Evolutionary conservation across 805 yeast species (phyloP).

Genomic region (Kurtzmaniella fragi): DNA sequence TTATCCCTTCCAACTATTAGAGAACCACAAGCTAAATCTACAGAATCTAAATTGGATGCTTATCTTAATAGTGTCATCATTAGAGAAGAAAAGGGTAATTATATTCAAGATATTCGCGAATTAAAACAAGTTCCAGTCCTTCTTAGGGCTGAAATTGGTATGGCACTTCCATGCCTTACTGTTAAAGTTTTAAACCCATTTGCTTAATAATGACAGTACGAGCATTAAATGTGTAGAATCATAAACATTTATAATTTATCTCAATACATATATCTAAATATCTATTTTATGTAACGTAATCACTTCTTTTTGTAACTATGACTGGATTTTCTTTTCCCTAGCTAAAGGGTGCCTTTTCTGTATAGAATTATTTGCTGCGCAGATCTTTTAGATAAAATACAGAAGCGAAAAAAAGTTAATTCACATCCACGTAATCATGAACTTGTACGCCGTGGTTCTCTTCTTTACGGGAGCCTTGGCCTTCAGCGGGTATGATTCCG

Average conservation of each 20-base stretch:
- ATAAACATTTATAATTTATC: no score
- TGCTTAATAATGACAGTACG: constrained; percentile 11
- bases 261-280: not conserved
- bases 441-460: not conserved
- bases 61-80: constrained; percentile 55
- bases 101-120: constrained; percentile 78
- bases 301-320: no score
- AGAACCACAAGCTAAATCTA: constrained; percentile 13
- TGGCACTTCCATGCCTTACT: constrained; percentile 92
- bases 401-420: not conserved
- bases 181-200: constrained; percentile 91
- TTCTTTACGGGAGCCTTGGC: constrained; percentile 6
- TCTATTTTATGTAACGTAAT: no score
- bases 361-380: no score
- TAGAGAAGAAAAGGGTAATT: constrained; percentile 53
- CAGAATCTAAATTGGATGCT: constrained; percentile 42
- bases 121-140: constrained; percentile 77
- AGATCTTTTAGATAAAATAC: no score
- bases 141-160: constrained; percentile 86
- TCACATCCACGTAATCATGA: not conserved
- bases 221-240: no score
- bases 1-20: constrained; percentile 26
- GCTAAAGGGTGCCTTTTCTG: no score
- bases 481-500: constrained; percentile 33
- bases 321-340: no score